Base-by-base conservation (phyloP, 2,329 filamentous ascomycete species). In the Biscogniauxia marginata region DNA sequence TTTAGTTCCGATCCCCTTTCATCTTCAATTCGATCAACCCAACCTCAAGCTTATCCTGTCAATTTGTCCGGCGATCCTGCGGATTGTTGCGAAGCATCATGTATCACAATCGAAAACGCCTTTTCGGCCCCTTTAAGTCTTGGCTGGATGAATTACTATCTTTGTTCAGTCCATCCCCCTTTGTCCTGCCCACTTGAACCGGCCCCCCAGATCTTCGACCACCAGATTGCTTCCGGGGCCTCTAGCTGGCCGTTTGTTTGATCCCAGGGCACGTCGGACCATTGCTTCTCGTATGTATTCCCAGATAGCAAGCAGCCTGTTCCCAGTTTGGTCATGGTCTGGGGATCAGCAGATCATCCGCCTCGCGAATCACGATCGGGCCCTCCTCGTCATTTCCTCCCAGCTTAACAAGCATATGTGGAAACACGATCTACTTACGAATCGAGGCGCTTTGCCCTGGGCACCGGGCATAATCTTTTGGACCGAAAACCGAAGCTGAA, bases 181-280 rank as follows among this genome's bases (percentile, higher is more conserved):
- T 20, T 46, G 18, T 46, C 4, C 30, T 39, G 3, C 13, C 30
- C 30, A 39, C 30, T 39, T 39, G 11, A 16, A 11, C 30, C n/a
- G 13, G 30, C 30, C 30, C 49, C 34, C 49, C 8, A 50, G 30
- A 30, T 25, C 34, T n/a, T 51, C 34, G 5, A 44, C 34, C 30
- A 3, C 21, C n/a, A 23, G 49, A 51, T 51, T 34, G 49, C 34
- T 51, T 44, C 49, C 34, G 34, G 49, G 49, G 21, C 44, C 49
- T 45, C 13, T 51, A 8, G 46, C 46, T 18, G 46, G 16, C 46
- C 46, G 23, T 23, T 25, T 49, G 46, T 51, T 51, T 44, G 30
- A 51, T 51, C 11, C 43, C 18, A 46, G 20, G 18, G 44, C 44
- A 20, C 20, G 9, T 46, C 18, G 20, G 44, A 18, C 44, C 18